A percentile compares a stretch with the other conserved stretches of the same genome.
These are phyloP conservation scores for Xylogone sp. DNA, from an alignment of 2,329 filamentous ascomycete species.

Conservation along the genomic window DNA sequence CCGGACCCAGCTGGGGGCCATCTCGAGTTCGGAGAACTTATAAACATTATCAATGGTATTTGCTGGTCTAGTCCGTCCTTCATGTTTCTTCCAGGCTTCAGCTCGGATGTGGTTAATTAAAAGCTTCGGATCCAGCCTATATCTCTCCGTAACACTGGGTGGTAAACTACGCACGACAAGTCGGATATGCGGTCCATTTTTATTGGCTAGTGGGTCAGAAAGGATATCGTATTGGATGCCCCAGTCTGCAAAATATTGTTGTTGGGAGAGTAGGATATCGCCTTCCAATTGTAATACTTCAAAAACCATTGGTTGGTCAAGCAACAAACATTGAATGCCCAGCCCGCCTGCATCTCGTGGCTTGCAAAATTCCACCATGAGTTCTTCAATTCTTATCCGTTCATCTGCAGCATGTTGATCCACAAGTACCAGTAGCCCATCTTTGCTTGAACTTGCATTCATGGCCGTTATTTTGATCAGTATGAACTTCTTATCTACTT, in stretches of 20 bases:
- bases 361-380: slow-evolving; percentile 57
- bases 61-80: slow-evolving; percentile 1
- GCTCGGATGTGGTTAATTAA: slow-evolving; percentile 70
- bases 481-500: slow-evolving; percentile 90
- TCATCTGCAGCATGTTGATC: slow-evolving; percentile 97
- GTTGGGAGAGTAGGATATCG: slow-evolving; percentile 50
- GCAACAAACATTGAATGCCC: slow-evolving; percentile 29
- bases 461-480: slow-evolving; percentile 52
- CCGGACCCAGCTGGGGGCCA: slow-evolving; percentile 47
- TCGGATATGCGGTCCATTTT: neutral
- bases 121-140: slow-evolving; percentile 65
- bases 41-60: slow-evolving; percentile 7
- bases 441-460: neutral
- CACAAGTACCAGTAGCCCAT: slow-evolving; percentile 60
- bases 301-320: slow-evolving; percentile 58
- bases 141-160: slow-evolving; percentile 70
- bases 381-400: slow-evolving; percentile 70
- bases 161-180: slow-evolving; percentile 61
- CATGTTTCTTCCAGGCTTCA: slow-evolving; percentile 62
- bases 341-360: slow-evolving; percentile 12
- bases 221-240: slow-evolving; percentile 54
- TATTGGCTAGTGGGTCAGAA: neutral
- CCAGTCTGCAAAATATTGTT: slow-evolving; percentile 64
- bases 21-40: slow-evolving; percentile 8
- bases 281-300: slow-evolving; percentile 60